Conservation (phyloP, 73 alveolate species). For the Diophrys sp. region DNA sequence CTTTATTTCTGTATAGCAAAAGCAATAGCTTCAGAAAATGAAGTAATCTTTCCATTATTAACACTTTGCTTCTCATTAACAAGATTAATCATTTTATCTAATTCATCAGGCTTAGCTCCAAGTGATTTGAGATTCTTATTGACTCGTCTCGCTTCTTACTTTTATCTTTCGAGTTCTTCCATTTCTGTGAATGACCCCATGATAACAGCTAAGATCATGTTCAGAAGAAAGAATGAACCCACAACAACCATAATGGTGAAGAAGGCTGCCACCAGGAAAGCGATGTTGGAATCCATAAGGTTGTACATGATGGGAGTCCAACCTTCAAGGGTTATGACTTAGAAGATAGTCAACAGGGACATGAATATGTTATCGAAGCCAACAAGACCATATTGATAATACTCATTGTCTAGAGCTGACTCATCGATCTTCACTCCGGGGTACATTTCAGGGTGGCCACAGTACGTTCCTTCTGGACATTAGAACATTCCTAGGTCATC, state of each 20-base stretch:
- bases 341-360: conserved; percentile 69
- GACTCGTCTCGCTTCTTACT: too few species aligned
- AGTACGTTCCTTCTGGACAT: conserved; percentile 23
- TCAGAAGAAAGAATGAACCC: conserved; percentile 39
- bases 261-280: conserved; percentile 10
- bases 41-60: too few species aligned
- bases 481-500: conserved; percentile 1
- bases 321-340: conserved; percentile 75
- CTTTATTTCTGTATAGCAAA: too few species aligned
- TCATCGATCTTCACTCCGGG: too few species aligned
- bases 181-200: conserved; percentile 45
- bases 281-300: conserved; percentile 35
- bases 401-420: conserved; percentile 12
- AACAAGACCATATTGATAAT: conserved; percentile 54
- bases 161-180: conserved; percentile 29
- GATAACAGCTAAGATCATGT: conserved; percentile 45
- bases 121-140: too few species aligned
- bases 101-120: too few species aligned
- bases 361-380: conserved; percentile 64
- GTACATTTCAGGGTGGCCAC: conserved; percentile 38
- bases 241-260: conserved; percentile 18
- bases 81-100: too few species aligned
- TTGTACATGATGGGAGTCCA: conserved; percentile 70
- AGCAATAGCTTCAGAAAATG: too few species aligned
- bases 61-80: too few species aligned